Conservation (phyloP, 1,284 basidiomycete genomes). For the Tilletia caries region DNA sequence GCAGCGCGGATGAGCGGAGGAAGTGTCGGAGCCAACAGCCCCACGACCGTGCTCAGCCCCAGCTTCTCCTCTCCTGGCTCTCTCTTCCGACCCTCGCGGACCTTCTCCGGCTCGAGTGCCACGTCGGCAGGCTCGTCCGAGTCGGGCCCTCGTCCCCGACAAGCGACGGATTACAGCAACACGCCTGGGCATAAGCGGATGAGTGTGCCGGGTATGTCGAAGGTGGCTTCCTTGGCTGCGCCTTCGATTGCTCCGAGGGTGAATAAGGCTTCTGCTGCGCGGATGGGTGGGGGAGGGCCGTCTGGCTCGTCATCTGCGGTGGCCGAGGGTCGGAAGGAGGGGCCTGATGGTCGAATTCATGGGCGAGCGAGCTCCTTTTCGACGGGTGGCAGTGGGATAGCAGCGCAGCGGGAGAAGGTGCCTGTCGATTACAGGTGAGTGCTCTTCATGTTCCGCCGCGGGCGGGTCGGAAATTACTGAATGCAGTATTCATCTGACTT, state of each 20-base stretch:
- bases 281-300: conserved; percentile 7
- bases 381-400: not conserved
- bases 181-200: conserved; percentile 39
- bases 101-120: not conserved
- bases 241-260: conserved; percentile 26
- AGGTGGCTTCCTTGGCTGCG: conserved; percentile 26
- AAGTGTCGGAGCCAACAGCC: not conserved
- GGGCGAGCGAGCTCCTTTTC: not conserved
- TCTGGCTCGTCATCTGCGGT: not conserved
- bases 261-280: conserved; percentile 19
- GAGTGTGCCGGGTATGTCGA: conserved; percentile 14
- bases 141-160: conserved; percentile 6
- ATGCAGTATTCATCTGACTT: not conserved
- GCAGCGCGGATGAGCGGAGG: conserved; percentile 13
- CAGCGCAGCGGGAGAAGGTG: not conserved
- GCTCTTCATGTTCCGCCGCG: not conserved
- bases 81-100: not conserved
- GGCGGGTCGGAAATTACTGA: no score
- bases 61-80: not conserved
- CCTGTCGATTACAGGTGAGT: conserved; percentile 14
- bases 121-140: not conserved
- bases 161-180: conserved; percentile 24
- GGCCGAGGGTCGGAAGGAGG: not conserved
- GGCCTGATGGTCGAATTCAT: not conserved
- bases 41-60: not conserved